Evolutionary conservation across 1,284 basidiomycete species (phyloP), one percentile per base, ranked within the genome.

Genomic region (Marasmius oreades): DNA sequence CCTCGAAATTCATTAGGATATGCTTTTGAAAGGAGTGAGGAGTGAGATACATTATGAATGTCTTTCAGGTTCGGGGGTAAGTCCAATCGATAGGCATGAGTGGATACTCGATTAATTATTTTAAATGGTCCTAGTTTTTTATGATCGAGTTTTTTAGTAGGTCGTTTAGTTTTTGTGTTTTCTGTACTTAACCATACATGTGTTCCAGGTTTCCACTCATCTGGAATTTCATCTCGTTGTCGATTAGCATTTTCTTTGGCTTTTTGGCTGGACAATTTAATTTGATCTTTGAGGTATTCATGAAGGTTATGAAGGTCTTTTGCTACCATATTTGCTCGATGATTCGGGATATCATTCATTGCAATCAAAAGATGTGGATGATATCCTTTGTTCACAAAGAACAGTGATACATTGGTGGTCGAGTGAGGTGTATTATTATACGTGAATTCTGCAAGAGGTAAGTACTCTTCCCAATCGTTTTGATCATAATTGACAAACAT

Each of bases 121-220:
- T 52, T 52, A 24, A 68, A 68, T 0, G 58, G 65, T 0, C 63
- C 59, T n/a, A 55, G 63, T 22, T 46, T 18, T 52, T 52, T 51
- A 42, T 60, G 51, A 18, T 56, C 55, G 3, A 64, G 28, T 46
- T 31, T 68, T 7, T 64, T 59, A 0, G 46, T 50, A 10, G 53
- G 48, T 48, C 42, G 23, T 14, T 50, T 55, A 31, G 54, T 59
- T 8, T 23, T 37, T 10, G 55, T 55, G 31, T 58, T 55, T n/a
- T 46, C n/a, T 2, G 48, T 36, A 20, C 47, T 53, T 8, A 58
- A 23, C 53, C 53, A 58, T 1, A 58, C 57, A 8, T 52, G 11
- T 6, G 20, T 26, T 51, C 53, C 57, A 4, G n/a, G 22, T 34
- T 51, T 22, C 24, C 26, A 55, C 2, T 45, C 43, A 14, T 51